These are phyloP conservation scores for Dryas alaskensis DNA, from an alignment of 306 rosid genomes.

Conservation along the genomic window DNA sequence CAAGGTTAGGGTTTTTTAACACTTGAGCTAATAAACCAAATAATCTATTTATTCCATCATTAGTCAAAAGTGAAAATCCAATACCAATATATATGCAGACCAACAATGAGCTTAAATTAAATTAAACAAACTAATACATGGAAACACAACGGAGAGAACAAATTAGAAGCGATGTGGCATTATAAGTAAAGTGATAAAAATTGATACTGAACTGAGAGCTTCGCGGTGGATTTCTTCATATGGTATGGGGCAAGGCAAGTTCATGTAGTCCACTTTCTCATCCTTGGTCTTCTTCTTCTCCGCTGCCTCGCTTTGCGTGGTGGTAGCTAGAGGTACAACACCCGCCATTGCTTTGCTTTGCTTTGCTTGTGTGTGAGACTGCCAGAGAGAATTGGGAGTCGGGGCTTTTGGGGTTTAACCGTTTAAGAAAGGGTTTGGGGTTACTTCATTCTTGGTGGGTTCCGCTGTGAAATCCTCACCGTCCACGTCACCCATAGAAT, in stretches of 20 bases:
- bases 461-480: neutral
- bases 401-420: neutral
- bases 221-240: conserved; percentile 95
- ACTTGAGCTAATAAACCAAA: no score
- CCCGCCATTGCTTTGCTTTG: conserved; percentile 31
- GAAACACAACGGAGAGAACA: no score
- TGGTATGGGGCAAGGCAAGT: conserved; percentile 88
- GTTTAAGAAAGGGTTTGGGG: neutral
- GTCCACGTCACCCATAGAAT: neutral
- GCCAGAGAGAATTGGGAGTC: no score
- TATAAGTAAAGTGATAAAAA: no score
- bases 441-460: neutral
- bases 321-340: conserved; percentile 3
- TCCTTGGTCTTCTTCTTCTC: conserved; percentile 27
- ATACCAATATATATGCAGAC: no score
- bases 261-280: conserved; percentile 58
- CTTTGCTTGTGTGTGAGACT: neutral
- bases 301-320: neutral
- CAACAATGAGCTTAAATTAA: no score
- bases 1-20: no score
- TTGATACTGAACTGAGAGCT: conserved; percentile 62
- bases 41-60: no score
- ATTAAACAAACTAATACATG: no score
- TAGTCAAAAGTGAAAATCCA: no score
- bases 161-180: no score